Evolutionary conservation across 331 rosid species (phyloP), one percentile per base, ranked within the genome.

Genomic region (Malus hybrid): DNA sequence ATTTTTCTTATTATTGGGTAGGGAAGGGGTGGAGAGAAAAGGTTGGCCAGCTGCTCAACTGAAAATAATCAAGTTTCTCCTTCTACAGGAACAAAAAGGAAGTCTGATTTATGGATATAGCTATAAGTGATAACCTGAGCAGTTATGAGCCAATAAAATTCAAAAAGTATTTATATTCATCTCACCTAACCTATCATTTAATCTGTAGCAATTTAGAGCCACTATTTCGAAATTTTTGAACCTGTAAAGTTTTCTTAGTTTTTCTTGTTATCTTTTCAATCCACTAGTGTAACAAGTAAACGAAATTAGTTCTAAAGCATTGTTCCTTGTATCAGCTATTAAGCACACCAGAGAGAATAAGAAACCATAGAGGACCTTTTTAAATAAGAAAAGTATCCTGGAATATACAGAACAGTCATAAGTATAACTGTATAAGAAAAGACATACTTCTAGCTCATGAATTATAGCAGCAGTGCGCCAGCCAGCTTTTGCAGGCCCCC

Each of bases 401-500:
- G 31, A 52, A 42, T 54, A 69, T 31, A 10, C 36, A 34, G 12
- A 52, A 31, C 29, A 57, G 15, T 79, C 39, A 34, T 14, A 72
- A 61, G 73, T 42, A 22, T 13, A 61, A 44, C 63, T 61, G 70
- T 24, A 22, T 13, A 61, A 57, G 57, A 56, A 70, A 71, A 67
- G 55, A 57, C 83, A 55, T 85, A 92, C 97, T 85, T 94, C 96
- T 65, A 94, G 86, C 83, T 94, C 97, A 64, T 90, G 90, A 79
- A 94, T 94, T 87, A 94, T 85, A 55, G 99, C 99, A 55, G 92
- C 97, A 77, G 99, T 94, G 75, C 92, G 99, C 99, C 99, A 94
- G 76, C 99, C 99, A 81, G 96, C 96, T 87, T 91, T 91, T 66
- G 95, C 88, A 66, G 97, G 99, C 3, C 95, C 99, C 83, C 97